Conservation (phyloP, 2,329 filamentous ascomycete species). For the Aspergillus sp. region DNA sequence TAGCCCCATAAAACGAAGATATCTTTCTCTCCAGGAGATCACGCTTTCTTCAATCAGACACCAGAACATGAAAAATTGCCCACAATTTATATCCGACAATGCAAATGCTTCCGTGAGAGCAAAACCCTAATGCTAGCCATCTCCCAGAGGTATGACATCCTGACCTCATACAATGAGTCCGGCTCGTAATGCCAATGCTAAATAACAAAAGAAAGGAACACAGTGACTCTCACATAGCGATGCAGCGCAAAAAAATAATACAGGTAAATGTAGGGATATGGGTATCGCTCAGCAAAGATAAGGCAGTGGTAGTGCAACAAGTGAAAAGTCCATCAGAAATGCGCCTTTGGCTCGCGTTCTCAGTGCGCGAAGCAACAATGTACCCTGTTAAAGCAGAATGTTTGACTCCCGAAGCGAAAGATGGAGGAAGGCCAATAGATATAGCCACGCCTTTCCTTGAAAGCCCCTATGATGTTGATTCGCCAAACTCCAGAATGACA, state of each 20-base stretch:
- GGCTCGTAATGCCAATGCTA: slow-evolving; percentile 13
- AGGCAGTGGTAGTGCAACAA: slow-evolving; percentile 18
- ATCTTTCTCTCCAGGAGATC: slow-evolving; percentile 9
- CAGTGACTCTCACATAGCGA: slow-evolving; percentile 10
- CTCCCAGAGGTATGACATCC: slow-evolving; percentile 15
- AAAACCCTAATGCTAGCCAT: slow-evolving; percentile 21
- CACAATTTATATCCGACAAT: slow-evolving; percentile 21
- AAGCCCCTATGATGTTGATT: slow-evolving; percentile 10
- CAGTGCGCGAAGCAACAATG: slow-evolving; percentile 5
- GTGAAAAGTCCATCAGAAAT: slow-evolving; percentile 13
- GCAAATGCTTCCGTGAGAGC: slow-evolving; percentile 19
- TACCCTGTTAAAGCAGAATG: slow-evolving; percentile 7
- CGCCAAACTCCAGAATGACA: slow-evolving; percentile 11
- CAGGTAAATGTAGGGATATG: slow-evolving; percentile 17
- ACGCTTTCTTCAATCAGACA: slow-evolving; percentile 5
- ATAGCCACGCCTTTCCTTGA: slow-evolving; percentile 14
- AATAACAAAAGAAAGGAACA: slow-evolving; percentile 12
- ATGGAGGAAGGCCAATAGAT: slow-evolving; percentile 7
- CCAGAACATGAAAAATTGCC: slow-evolving; percentile 10
- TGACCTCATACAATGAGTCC: slow-evolving; percentile 14
- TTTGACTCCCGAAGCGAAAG: slow-evolving; percentile 3
- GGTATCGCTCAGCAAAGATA: slow-evolving; percentile 29
- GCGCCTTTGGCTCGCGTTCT: slow-evolving; percentile 12
- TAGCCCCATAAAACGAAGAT: slow-evolving; percentile 1
- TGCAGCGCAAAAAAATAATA: slow-evolving; percentile 18